A percentile compares a stretch with the other conserved stretches of the same genome.
Evolutionary conservation across 192 early-diverging fungal genomes (phyloP).

Genomic region (Chytriomyces sp.): DNA sequence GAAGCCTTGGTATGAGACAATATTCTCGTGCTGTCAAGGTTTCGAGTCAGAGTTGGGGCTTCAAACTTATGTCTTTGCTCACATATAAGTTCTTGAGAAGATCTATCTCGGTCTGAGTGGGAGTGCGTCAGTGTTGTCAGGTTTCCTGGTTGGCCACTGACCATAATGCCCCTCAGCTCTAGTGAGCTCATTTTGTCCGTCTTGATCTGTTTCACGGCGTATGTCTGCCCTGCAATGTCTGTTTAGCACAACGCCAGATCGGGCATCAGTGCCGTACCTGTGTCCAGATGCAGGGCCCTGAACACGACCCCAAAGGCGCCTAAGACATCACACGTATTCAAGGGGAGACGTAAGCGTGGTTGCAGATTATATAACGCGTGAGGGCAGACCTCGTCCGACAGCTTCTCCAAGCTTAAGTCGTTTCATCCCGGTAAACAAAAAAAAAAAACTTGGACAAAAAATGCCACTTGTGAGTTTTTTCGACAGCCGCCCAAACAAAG

Average conservation of each 20-base stretch:
- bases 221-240: constrained; percentile 42
- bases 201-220: constrained; percentile 56
- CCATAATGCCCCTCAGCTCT: constrained; percentile 52
- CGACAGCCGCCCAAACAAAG: neutral
- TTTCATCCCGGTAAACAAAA: constrained; percentile 14
- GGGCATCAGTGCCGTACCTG: neutral
- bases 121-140: neutral
- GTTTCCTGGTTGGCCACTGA: constrained; percentile 13
- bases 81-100: constrained; percentile 56
- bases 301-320: constrained; percentile 55
- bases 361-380: neutral
- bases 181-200: constrained; percentile 37
- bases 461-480: neutral
- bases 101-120: constrained; percentile 52
- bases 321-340: neutral
- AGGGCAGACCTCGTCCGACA: constrained; percentile 43
- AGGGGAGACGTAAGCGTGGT: neutral
- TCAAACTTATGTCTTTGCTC: constrained; percentile 2
- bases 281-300: constrained; percentile 47
- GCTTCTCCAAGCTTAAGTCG: constrained; percentile 46
- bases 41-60: neutral
- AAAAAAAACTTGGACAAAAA: neutral
- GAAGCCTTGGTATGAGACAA: constrained; percentile 57
- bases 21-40: constrained; percentile 49
- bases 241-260: neutral